Evolutionary conservation across 257 asterid species (phyloP).

Genomic region (Nemophila menziesii): DNA sequence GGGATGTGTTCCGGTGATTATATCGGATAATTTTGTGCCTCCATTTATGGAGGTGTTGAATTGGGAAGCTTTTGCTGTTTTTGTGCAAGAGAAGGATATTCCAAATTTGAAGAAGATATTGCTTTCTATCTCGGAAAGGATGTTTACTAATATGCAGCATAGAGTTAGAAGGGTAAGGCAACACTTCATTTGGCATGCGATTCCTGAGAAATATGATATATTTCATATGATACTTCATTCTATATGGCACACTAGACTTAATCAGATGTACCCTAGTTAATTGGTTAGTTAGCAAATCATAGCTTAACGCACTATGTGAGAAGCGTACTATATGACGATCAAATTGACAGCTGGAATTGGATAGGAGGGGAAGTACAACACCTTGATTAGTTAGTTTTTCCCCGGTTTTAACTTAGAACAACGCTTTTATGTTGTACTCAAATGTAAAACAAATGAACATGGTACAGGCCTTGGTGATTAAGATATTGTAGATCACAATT

Average conservation of each 20-base stretch:
- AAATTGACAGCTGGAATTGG: too few relatives aligned
- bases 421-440: too few relatives aligned
- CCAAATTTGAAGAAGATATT: slow-evolving; percentile 31
- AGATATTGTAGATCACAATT: too few relatives aligned
- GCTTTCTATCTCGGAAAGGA: slow-evolving; percentile 21
- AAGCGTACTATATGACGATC: too few relatives aligned
- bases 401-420: too few relatives aligned
- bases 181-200: slow-evolving; percentile 35
- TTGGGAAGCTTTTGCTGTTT: slow-evolving; percentile 36
- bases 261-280: slow-evolving; percentile 16
- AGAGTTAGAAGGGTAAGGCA: slow-evolving; percentile 27
- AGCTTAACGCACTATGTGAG: too few relatives aligned
- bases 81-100: slow-evolving; percentile 27
- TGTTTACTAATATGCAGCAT: slow-evolving; percentile 23
- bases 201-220: slow-evolving; percentile 32
- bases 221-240: slow-evolving; percentile 41
- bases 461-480: too few relatives aligned
- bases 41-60: slow-evolving; percentile 32
- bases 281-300: too few relatives aligned
- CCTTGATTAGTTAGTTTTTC: too few relatives aligned
- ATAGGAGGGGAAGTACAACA: too few relatives aligned
- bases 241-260: slow-evolving; percentile 34
- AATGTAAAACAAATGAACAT: too few relatives aligned
- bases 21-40: slow-evolving; percentile 34
- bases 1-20: slow-evolving; percentile 33